Percentiles rank a stretch among this genome's conserved stretches.
Conservation (phyloP, 2,329 filamentous ascomycete genomes). For the Colletotrichum sidae region DNA sequence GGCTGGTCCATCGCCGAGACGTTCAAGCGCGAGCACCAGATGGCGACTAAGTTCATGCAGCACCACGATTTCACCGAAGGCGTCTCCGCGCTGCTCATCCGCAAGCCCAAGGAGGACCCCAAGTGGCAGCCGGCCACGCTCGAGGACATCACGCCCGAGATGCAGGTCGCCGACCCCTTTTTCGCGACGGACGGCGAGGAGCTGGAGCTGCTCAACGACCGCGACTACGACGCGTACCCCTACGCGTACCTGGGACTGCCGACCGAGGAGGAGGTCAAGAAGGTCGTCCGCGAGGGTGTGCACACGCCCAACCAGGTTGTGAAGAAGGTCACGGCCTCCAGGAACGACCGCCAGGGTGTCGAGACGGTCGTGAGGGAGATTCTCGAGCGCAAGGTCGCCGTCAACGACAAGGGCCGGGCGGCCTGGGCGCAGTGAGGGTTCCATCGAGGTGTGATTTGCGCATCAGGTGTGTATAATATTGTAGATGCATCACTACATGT, state of each 20-base stretch:
- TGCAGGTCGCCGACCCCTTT: conserved; percentile 73
- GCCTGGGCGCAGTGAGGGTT: conserved; percentile 48
- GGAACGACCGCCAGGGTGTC: conserved; percentile 76
- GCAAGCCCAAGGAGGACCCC: conserved; percentile 69
- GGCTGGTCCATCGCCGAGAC: conserved; percentile 86
- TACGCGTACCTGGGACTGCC: conserved; percentile 78
- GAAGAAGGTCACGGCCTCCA: conserved; percentile 69
- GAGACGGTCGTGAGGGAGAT: conserved; percentile 77
- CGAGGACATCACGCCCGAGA: conserved; percentile 69
- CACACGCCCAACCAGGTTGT: conserved; percentile 69
- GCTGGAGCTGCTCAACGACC: conserved; percentile 71
- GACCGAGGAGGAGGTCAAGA: conserved; percentile 70
- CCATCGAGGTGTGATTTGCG: conserved; percentile 10
- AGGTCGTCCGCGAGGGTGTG: conserved; percentile 53
- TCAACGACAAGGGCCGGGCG: conserved; percentile 56
- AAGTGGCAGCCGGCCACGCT: conserved; percentile 82
- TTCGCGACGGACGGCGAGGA: conserved; percentile 64
- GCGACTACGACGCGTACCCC: conserved; percentile 80
- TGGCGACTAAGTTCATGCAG: conserved; percentile 89
- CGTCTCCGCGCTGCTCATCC: conserved; percentile 83
- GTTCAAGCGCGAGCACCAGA: conserved; percentile 86
- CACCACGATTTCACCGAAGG: conserved; percentile 93
- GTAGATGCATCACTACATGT: conserved; percentile 34
- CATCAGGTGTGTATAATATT: conserved; percentile 35
- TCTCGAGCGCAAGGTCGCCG: conserved; percentile 69